Base-by-base conservation (phyloP, 2,329 filamentous ascomycete genomes). In the Aureobasidium sp. region DNA sequence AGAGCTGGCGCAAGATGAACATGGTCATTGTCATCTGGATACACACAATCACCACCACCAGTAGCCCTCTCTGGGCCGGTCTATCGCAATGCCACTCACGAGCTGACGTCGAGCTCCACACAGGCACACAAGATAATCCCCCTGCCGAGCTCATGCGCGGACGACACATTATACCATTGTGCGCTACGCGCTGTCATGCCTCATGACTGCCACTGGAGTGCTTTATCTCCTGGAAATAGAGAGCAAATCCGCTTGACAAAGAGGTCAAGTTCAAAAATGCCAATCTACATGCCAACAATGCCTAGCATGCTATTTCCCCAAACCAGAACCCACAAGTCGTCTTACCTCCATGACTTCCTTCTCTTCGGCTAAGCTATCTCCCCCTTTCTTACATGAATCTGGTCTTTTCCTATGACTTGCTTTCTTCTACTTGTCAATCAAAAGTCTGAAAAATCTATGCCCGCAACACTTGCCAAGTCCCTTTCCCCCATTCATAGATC, bases 1-100 rank as follows among this genome's bases (percentile, higher is more conserved):
- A 79, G 82, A 68, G 73, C 71, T 52, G 73, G 62, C 27, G 70
- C 68, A 32, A 65, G 45, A 32, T 65, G 71, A 68, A 53, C 15
- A 16, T 30, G 11, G 15, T 21, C 41, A 1, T 11, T 6, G 48
- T 9, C 29, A 36, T n/a, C 13, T 6, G 1, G 7, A 21, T 39
- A 29, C 8, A 8, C 54, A 21, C 13, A 25, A 29, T 11, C n/a
- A 13, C 13, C n/a, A 16, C 36, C 25, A 27, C 15, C 25, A 25
- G 15, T 15, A 7, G 4, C 37, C 13, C 6, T 11, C 36, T 41
- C 7, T 5, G 8, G 11, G 8, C 5, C 15, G 5, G 10, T 5
- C 15, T 15, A 27, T 45, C 15, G 2, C 21, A 13, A 1, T 34
- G 5, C n/a, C 16, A 7, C 21, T 15, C 11, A 21, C 34, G 34